Evolutionary conservation across 495 filamentous ascomycete species (phyloP).

Genomic region (Penicillium daleae): DNA sequence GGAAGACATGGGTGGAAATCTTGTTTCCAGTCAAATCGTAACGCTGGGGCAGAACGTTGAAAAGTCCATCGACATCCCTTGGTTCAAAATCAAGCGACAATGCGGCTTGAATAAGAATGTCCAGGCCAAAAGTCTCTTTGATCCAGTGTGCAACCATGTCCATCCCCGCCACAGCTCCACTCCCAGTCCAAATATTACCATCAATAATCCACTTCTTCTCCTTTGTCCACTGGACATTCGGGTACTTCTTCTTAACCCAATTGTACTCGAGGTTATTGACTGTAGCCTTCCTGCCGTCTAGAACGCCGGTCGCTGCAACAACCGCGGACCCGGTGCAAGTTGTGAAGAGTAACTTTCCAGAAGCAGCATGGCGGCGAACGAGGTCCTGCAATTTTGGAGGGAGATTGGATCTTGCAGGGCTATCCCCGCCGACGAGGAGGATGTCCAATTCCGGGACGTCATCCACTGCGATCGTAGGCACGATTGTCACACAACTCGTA

Average conservation of each 20-base stretch:
- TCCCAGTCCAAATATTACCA: conserved; percentile 41
- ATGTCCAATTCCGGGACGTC: background rate
- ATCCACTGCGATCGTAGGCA: background rate
- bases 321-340: background rate
- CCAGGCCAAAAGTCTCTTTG: background rate
- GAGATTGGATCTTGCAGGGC: background rate
- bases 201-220: conserved; percentile 41
- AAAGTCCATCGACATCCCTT: background rate
- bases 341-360: background rate
- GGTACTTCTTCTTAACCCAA: conserved; percentile 10
- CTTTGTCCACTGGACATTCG: conserved; percentile 39
- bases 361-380: background rate
- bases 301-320: background rate
- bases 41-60: background rate
- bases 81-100: conserved; percentile 4
- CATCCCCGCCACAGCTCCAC: conserved; percentile 41
- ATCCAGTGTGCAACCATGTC: conserved; percentile 33
- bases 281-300: background rate
- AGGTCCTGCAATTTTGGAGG: background rate
- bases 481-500: background rate
- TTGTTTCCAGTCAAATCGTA: background rate
- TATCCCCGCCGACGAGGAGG: background rate
- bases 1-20: conserved; percentile 1
- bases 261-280: conserved; percentile 1
- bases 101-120: background rate